Base-by-base conservation (phyloP, 495 filamentous ascomycete species). In the Halenospora varia region DNA sequence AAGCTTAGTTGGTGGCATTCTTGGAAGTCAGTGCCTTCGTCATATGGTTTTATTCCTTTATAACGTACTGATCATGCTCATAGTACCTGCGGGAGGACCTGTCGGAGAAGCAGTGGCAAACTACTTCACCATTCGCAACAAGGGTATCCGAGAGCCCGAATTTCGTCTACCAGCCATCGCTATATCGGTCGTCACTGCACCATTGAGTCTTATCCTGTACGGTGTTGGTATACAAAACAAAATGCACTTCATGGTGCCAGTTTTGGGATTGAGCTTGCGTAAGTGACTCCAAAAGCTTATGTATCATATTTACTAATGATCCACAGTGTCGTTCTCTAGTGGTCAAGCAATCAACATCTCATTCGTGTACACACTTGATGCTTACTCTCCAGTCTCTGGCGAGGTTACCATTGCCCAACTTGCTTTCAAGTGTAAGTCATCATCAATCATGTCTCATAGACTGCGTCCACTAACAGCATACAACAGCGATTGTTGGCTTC, bases 321-420 rank as follows among this genome's bases (percentile, higher is more conserved):
- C n/a, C 17, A 18, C 20, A 75, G 73, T 79, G 25, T 77, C 75
- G 55, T 81, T 82, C 56, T 68, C 75, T 2, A 75, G 75, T 53
- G 73, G 71, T 0, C 77, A 80, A 60, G 74, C 66, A 10, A 79
- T 75, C 17, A 81, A 78, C 48, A 70, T 81, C 15, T 70, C 73
- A 15, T 66, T 82, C 9, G 77, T 80, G 8, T 82, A 82, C 53
- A 71, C 74, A 6, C 77, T 83, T 58, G 80, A 82, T 56, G 68
- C 71, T 9, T 82, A 82, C 62, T 71, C 76, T 2, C 78, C 80
- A 0, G 69, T 78, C 13, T 75, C 73, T 11, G 80, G 79, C 17
- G 77, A 82, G 59, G 66, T 80, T 15, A 76, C 75, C 2, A 68
- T 82, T 3, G 68, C 78, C 0, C 70, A 75, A 3, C 66, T 81